Evolutionary conservation across 108 stramenopile genomes (phyloP).

Genomic region (Nitzschia sp.): DNA sequence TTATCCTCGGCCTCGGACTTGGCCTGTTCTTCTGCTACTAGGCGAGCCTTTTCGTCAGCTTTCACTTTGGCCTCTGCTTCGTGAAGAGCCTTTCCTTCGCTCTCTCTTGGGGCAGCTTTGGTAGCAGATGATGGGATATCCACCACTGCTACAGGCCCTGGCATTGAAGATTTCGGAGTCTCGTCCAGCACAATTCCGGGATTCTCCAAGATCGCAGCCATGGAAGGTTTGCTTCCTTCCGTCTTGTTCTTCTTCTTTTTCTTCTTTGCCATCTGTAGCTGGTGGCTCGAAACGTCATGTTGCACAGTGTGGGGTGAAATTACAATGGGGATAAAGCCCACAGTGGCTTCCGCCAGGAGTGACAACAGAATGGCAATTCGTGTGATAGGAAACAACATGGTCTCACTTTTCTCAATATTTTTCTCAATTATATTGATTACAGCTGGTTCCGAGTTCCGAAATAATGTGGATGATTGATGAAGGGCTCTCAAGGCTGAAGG

Average conservation of each 20-base stretch:
- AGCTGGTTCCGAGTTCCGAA: no score
- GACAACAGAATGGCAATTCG: not conserved
- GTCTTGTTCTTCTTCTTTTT: slow-evolving; percentile 6
- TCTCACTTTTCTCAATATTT: no score
- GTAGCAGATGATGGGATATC: not conserved
- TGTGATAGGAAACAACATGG: not conserved
- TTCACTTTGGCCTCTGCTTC: not conserved
- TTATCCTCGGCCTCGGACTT: not conserved
- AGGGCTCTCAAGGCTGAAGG: no score
- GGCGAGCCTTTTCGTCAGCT: not conserved
- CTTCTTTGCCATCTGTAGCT: not conserved
- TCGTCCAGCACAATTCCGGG: not conserved
- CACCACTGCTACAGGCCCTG: not conserved
- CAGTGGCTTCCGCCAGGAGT: not conserved
- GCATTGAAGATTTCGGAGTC: not conserved
- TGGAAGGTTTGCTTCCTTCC: not conserved
- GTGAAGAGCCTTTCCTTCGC: not conserved
- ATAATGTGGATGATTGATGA: no score
- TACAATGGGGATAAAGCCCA: not conserved
- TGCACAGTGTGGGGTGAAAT: not conserved
- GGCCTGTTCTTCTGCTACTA: not conserved
- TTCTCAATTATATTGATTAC: no score
- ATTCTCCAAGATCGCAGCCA: not conserved
- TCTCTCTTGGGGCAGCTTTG: not conserved
- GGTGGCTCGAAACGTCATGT: not conserved